Evolutionary conservation across 345 rosid genomes (phyloP).

Genomic region (Euphorbia lathyris): DNA sequence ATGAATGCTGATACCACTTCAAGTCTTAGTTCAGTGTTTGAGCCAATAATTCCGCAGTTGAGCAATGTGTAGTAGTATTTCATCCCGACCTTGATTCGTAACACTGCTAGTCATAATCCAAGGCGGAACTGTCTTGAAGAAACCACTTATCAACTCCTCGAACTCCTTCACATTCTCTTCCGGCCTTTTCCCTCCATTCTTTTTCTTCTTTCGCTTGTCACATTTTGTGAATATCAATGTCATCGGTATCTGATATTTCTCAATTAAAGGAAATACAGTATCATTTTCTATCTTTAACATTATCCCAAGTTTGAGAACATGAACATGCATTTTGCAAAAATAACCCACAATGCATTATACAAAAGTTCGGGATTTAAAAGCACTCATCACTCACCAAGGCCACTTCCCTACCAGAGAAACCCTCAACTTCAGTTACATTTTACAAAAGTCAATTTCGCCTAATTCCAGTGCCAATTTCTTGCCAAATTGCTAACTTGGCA

Average conservation of each 20-base stretch:
- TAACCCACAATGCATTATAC: neutral
- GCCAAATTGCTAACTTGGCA: no score
- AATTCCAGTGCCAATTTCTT: no score
- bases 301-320: neutral
- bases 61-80: conserved; percentile 92
- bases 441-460: no score
- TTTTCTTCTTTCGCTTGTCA: conserved; percentile 92
- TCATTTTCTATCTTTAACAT: neutral
- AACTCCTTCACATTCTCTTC: conserved; percentile 76
- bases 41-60: conserved; percentile 95
- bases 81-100: conserved; percentile 95
- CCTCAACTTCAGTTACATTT: no score
- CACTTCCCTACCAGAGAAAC: no score
- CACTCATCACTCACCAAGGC: no score
- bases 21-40: conserved; percentile 52
- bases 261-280: neutral
- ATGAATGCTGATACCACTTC: neutral
- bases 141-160: conserved; percentile 72
- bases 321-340: neutral
- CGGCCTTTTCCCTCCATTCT: conserved; percentile 84
- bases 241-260: conserved; percentile 70
- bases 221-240: conserved; percentile 92
- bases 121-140: conserved; percentile 80
- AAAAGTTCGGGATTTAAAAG: neutral
- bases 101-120: conserved; percentile 99